Base-by-base conservation (phyloP, 345 rosid species). In the Bruguiera gymnorhiza region DNA sequence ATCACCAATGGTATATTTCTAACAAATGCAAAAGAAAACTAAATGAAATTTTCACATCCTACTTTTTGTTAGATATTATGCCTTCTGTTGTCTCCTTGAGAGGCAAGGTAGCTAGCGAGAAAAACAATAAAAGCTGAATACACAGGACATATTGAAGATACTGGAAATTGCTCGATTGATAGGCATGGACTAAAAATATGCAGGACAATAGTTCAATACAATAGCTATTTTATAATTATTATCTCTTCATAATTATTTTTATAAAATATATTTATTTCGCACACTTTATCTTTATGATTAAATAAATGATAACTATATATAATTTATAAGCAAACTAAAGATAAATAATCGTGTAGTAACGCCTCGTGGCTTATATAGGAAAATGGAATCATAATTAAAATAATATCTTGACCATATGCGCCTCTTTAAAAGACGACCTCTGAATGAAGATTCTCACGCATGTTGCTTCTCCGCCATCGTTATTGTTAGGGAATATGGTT, bases 401-500 rank as follows among this genome's bases (percentile, higher is more conserved):
- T 50, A 65, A 56, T 68, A 72, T 15, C 69, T 30, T n/a, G 59
- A 30, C 19, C 1, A 43, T 21, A 32, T 11, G 16, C 66, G 20
- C 32, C 62, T 76, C 67, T 71, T 65, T 54, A 70, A 70, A 75
- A 48, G 65, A 65, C 77, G 31, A 68, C 78, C 73, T 73, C 37
- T 60, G 76, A 74, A 74, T 75, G 68, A 24, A 74, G 73, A 69
- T 67, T 72, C 74, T 71, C 48, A 66, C 70, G 67, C 71, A 69
- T 37, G 7, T 70, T 16, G 74, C 66, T 68, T 75, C 84, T 71
- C 75, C 36, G 62, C 84, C 84, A 78, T 66, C 73, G 72, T 79
- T 81, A 26, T 52, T 81, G 76, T 66, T 30, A 48, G 72, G 52
- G 87, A 76, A 81, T 81, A 55, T 13, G 81, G 78, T 79, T 83